A percentile compares a stretch with the other conserved stretches of the same genome.
Evolutionary conservation across 352 stramenopile species (phyloP).

Genomic region (Pythium dissimile): DNA sequence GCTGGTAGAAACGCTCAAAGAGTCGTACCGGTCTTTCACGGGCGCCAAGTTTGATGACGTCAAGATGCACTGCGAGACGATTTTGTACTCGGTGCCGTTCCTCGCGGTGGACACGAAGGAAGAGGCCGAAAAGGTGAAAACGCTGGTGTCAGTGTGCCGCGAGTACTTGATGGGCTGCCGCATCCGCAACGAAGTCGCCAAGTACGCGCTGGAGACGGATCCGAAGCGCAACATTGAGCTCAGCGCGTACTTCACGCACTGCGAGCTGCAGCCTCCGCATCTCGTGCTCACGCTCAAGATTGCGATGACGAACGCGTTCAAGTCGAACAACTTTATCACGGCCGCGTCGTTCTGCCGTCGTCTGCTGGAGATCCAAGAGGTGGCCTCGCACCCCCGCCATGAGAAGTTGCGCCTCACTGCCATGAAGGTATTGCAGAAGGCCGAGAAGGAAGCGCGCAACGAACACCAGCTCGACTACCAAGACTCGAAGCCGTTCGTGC

Average conservation of each 20-base stretch:
- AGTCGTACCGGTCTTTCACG: constrained; percentile 96
- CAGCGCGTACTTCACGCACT: constrained; percentile 99
- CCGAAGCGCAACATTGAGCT: constrained; percentile 95
- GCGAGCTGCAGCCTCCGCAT: constrained; percentile 97
- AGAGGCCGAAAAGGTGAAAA: constrained; percentile 93
- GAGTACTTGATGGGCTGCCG: constrained; percentile 98
- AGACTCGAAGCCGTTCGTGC: constrained; percentile 94
- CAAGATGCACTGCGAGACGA: constrained; percentile 89
- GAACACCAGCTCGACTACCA: constrained; percentile 98
- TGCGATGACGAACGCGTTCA: constrained; percentile 99
- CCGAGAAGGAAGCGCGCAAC: constrained; percentile 98
- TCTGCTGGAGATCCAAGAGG: constrained; percentile 97
- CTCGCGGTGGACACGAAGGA: constrained; percentile 91
- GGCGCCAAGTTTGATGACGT: constrained; percentile 98
- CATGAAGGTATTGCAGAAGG: constrained; percentile 97
- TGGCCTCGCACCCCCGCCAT: constrained; percentile 83
- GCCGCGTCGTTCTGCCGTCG: constrained; percentile 97
- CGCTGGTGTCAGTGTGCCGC: constrained; percentile 94
- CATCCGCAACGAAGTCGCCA: constrained; percentile 89
- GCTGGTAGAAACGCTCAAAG: constrained; percentile 93
- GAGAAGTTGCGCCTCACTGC: constrained; percentile 95
- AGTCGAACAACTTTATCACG: constrained; percentile 99
- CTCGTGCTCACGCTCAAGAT: constrained; percentile 98
- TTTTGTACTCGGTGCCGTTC: constrained; percentile 95
- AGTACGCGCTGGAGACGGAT: constrained; percentile 61